Conservation (phyloP, 2,329 filamentous ascomycete species). For the Epichloe coenophiala region DNA sequence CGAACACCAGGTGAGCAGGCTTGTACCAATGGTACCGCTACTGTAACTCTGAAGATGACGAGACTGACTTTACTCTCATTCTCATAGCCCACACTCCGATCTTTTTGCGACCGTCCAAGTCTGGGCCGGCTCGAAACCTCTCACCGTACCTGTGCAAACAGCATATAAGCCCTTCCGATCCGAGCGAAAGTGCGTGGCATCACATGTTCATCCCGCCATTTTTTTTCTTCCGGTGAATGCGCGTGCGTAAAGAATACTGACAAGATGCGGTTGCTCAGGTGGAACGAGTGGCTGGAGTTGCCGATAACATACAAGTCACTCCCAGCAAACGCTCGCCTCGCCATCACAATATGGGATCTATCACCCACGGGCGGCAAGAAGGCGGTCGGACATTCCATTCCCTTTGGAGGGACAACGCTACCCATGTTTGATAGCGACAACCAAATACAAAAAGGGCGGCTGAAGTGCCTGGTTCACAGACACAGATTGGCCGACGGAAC, state of each 20-base stretch:
- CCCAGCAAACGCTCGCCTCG: constrained; percentile 69
- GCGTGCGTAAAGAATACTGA: not conserved
- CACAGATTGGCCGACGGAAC: constrained; percentile 76
- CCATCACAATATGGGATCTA: constrained; percentile 90
- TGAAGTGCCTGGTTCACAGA: constrained; percentile 79
- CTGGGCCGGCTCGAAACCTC: constrained; percentile 89
- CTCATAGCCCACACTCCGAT: constrained; percentile 59
- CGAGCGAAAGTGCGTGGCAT: constrained; percentile 39
- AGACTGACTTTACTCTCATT: constrained; percentile 13
- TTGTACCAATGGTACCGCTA: not conserved
- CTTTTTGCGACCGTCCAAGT: constrained; percentile 87
- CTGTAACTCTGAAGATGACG: not conserved
- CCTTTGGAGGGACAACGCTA: constrained; percentile 89
- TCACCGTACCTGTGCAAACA: constrained; percentile 86
- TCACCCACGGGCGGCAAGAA: constrained; percentile 63
- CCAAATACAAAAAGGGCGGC: constrained; percentile 78
- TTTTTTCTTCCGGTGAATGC: not conserved
- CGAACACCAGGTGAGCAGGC: constrained; percentile 54
- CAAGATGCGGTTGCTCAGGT: constrained; percentile 32
- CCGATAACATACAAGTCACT: constrained; percentile 75
- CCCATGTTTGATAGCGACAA: constrained; percentile 87
- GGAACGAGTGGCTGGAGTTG: constrained; percentile 93
- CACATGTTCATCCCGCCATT: not conserved
- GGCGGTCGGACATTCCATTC: constrained; percentile 64
- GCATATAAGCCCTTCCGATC: constrained; percentile 82